Base-by-base conservation (phyloP, 2,329 filamentous ascomycete genomes). In the Colletotrichum chrysophilum region DNA sequence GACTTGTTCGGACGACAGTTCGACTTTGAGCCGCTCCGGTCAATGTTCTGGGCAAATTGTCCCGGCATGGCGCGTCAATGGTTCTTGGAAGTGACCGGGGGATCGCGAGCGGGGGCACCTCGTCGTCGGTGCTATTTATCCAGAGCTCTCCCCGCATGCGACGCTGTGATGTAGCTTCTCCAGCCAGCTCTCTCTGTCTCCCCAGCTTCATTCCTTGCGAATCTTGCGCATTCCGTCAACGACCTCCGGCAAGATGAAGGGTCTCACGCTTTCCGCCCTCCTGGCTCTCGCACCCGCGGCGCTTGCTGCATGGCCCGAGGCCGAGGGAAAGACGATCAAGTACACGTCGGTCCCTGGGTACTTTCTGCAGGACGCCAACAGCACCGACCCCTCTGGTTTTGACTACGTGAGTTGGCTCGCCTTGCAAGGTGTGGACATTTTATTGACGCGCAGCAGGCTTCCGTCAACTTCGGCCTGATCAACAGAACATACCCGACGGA, bases 391-490 rank as follows among this genome's bases (percentile, higher is more conserved):
- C 3, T 84, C 81, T 3, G 88, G 83, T 3, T 94, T 94, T 82
- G 91, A 94, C 83, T 94, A 94, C 80, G 92, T 94, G 82, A 80
- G 88, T 80, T 30, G 72, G 65, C 7, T 73, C 64, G 21, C 18
- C 7, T 38, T 38, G 18, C 61, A 9, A 5, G n/a, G 21, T 21
- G 21, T 13, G n/a, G 10, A 24, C 58, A 34, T 1, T 21, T n/a
- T 64, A 9, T n/a, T 43, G 8, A 79, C 56, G 28, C 74, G 66
- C 48, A 65, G 24, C 74, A 93, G 91, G 90, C 88, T 30, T 83
- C 87, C 34, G 85, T 85, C 71, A 94, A 94, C 84, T 93, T 93
- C 80, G 93, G 93, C 32, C 86, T 95, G 26, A 88, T 94, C 77
- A 88, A 93, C 79, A 88, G 89, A 64, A 88, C 88, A 2, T 94